phyloP scores from a whole-genome alignment of 768 basidiomycete species.

The Coprinopsis sp. region DNA sequence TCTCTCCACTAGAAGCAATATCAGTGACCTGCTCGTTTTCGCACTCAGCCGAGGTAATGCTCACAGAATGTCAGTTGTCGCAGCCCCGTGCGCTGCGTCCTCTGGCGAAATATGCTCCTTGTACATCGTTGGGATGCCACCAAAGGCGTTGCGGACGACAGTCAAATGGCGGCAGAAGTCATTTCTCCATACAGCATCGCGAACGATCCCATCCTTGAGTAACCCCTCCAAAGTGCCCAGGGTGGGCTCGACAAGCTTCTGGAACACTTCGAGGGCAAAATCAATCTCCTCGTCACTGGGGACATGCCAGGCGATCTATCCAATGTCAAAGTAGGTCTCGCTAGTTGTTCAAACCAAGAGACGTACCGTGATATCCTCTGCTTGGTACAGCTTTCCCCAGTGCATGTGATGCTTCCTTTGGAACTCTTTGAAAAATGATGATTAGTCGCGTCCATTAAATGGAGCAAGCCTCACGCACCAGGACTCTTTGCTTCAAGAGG shows the following conservation, averaged over 20 bases:
- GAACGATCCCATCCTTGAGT: constrained; percentile 43
- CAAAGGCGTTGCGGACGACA: constrained; percentile 69
- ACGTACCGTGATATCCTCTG: constrained; percentile 64
- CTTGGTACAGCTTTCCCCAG: constrained; percentile 77
- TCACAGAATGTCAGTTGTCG: constrained; percentile 67
- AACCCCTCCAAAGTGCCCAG: constrained; percentile 52
- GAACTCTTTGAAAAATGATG: constrained; percentile 46
- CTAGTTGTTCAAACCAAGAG: not conserved
- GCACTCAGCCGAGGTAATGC: constrained; percentile 14
- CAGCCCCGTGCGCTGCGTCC: constrained; percentile 37
- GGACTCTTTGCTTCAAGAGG: constrained; percentile 68
- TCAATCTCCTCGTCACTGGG: constrained; percentile 67
- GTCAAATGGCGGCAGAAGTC: constrained; percentile 80
- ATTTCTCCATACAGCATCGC: constrained; percentile 71
- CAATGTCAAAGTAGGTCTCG: not conserved
- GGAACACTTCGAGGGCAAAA: constrained; percentile 68
- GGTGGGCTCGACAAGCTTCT: constrained; percentile 60
- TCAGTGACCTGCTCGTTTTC: not conserved
- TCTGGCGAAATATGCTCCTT: constrained; percentile 49
- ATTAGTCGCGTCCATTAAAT: not conserved
- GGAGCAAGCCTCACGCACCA: constrained; percentile 36
- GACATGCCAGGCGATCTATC: constrained; percentile 72
- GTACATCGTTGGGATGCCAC: constrained; percentile 65
- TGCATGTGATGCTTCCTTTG: constrained; percentile 60
- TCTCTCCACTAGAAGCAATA: constrained; percentile 50